phyloP scores from a whole-genome alignment of 1,284 basidiomycete species.

The Ustilago esculenta region DNA sequence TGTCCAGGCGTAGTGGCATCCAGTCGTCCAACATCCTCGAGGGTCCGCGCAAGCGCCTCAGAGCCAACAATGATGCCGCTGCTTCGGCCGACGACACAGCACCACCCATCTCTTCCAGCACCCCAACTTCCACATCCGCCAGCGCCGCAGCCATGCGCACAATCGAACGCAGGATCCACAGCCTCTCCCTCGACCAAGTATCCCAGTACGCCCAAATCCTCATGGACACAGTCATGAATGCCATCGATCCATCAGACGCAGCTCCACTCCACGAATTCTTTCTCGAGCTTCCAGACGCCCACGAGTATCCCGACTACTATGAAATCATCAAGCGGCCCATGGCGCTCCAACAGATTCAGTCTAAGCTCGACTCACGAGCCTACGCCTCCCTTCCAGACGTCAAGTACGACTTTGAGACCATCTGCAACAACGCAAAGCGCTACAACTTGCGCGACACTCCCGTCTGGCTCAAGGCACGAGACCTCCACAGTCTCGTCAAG shows the following conservation, averaged over 20 bases:
- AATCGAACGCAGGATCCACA: slow-evolving; percentile 42
- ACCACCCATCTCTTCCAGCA: slow-evolving; percentile 1
- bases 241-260: slow-evolving; percentile 44
- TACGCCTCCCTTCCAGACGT: slow-evolving; percentile 79
- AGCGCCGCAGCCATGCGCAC: slow-evolving; percentile 24
- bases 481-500: slow-evolving; percentile 68
- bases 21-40: slow-evolving; percentile 48
- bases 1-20: slow-evolving; percentile 37
- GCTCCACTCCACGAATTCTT: slow-evolving; percentile 76
- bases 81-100: slow-evolving; percentile 14
- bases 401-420: slow-evolving; percentile 81
- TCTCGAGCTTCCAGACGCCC: slow-evolving; percentile 78
- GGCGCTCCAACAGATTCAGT: slow-evolving; percentile 81
- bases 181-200: slow-evolving; percentile 28
- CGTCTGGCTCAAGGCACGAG: slow-evolving; percentile 84
- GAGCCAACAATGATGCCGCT: slow-evolving; percentile 28
- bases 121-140: not conserved
- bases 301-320: slow-evolving; percentile 91
- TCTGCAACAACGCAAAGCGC: slow-evolving; percentile 87
- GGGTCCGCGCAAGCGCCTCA: slow-evolving; percentile 50
- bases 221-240: slow-evolving; percentile 46
- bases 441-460: slow-evolving; percentile 87
- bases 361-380: slow-evolving; percentile 74
- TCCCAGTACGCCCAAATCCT: slow-evolving; percentile 27
- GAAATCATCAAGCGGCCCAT: slow-evolving; percentile 83